A percentile compares a stretch with the other conserved stretches of the same genome.
Evolutionary conservation across 441 rosid genomes (phyloP).

Genomic region (Erodium texanum): DNA sequence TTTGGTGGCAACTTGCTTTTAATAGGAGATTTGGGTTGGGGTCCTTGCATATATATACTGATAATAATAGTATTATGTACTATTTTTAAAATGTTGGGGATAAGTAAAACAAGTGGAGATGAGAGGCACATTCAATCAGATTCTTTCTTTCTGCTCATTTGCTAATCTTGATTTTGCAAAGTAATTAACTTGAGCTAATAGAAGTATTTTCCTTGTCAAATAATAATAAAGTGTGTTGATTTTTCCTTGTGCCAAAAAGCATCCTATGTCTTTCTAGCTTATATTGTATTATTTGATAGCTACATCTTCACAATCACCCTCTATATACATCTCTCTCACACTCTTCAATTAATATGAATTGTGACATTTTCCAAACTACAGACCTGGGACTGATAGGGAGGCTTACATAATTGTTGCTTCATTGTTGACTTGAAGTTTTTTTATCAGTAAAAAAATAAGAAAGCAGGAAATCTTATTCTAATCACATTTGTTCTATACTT

Average conservation of each 20-base stretch:
- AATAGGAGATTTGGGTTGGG: constrained; percentile 13
- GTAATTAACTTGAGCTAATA: background rate
- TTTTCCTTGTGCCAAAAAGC: background rate
- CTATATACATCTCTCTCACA: background rate
- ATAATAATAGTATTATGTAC: background rate
- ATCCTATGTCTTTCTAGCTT: background rate
- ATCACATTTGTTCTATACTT: too few relatives aligned
- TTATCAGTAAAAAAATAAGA: too few relatives aligned
- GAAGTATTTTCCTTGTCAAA: background rate
- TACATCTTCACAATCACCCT: too few relatives aligned
- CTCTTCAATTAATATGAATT: background rate
- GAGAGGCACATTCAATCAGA: too few relatives aligned
- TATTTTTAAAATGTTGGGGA: background rate
- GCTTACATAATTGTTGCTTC: background rate
- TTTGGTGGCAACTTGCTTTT: constrained; percentile 18
- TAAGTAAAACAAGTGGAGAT: background rate
- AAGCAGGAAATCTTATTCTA: too few relatives aligned
- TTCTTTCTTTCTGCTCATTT: background rate
- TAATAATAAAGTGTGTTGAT: background rate
- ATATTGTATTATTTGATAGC: background rate
- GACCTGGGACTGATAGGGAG: background rate
- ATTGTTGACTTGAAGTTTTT: background rate
- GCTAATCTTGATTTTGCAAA: background rate
- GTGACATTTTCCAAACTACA: constrained; percentile 2
- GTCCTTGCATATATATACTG: background rate